Conservation (phyloP, 1,284 basidiomycete species). For the Coniferiporia sulphurascens region DNA sequence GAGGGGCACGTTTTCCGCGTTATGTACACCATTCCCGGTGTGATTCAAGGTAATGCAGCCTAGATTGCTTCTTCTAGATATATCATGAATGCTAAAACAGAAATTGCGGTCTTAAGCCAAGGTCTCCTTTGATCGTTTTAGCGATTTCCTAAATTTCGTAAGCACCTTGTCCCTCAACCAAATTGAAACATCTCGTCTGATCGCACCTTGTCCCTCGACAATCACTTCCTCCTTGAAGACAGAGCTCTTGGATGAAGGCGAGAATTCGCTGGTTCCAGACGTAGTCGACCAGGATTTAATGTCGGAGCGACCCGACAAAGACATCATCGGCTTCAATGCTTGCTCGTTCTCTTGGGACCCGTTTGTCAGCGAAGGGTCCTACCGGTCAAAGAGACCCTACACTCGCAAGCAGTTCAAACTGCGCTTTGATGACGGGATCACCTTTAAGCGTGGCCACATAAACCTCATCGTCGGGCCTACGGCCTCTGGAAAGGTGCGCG, state of each 20-base stretch:
- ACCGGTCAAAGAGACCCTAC: constrained; percentile 22
- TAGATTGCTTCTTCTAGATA: constrained; percentile 21
- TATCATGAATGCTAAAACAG: too few relatives aligned
- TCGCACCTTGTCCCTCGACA: not conserved
- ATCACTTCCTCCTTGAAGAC: constrained; percentile 31
- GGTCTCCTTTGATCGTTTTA: constrained; percentile 43
- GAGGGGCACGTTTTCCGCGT: constrained; percentile 35
- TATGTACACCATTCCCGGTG: constrained; percentile 22
- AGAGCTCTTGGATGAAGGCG: constrained; percentile 47
- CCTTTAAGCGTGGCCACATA: too few relatives aligned
- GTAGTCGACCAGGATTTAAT: constrained; percentile 25
- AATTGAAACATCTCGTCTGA: not conserved
- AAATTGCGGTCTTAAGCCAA: too few relatives aligned
- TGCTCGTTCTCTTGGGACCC: constrained; percentile 38
- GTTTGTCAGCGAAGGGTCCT: constrained; percentile 21
- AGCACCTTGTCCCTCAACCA: constrained; percentile 12
- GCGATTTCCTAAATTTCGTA: constrained; percentile 40
- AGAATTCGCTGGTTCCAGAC: constrained; percentile 28
- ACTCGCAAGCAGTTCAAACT: constrained; percentile 41
- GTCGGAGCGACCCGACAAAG: constrained; percentile 24
- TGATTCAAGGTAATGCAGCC: constrained; percentile 21
- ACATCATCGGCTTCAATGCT: too few relatives aligned
- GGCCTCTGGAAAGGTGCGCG: too few relatives aligned
- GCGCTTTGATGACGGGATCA: constrained; percentile 42
- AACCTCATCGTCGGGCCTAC: too few relatives aligned